Base-by-base conservation (phyloP, 1,284 basidiomycete species). In the Heterobasidion occidentale region DNA sequence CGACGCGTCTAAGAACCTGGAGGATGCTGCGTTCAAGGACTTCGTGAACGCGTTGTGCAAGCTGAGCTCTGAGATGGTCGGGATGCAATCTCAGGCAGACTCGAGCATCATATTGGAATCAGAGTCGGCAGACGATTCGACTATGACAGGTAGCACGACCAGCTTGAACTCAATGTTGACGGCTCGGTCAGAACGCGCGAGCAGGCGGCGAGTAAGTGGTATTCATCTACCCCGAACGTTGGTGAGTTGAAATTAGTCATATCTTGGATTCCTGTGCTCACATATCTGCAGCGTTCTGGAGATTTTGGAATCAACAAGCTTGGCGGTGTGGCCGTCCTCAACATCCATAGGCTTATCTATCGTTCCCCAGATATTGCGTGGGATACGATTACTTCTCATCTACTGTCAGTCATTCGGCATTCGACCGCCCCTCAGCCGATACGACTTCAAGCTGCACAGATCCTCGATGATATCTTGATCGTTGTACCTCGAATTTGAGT, bases 281-380 rank as follows among this genome's bases (percentile, higher is more conserved):
- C n/a, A 35, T 59, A 52, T 49, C 42, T 53, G 27, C 63, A 90
- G 87, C 79, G 86, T 15, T 78, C 85, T 7, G 87, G 87, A 0
- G 89, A 92, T 65, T 98, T 97, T 73, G 92, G 91, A 7, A 84
- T 98, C 50, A 83, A 81, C 58, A 93, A 92, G 67, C 74, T 98
- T 11, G 90, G 92, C 20, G 78, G 82, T 0, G 88, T 98, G 1
- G 79, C 88, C 0, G 77, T 84, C 54, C 77, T 92, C 54, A 98
- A 98, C 66, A 85, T 95, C 14, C 81, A 88, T 62, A 84, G 96
- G 5, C 78, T 99, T 33, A 88, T 95, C 46, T 87, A 86, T 59
- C 77, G 84, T 4, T 80, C 88, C 8, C 84, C 92, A 0, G 81
- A 85, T 17, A 74, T 93, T n/a, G 94, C 90, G 7, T 98, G 95